These are phyloP conservation scores for Rhizopogon salebrosus DNA, from an alignment of 768 basidiomycete genomes.

Conservation along the genomic window DNA sequence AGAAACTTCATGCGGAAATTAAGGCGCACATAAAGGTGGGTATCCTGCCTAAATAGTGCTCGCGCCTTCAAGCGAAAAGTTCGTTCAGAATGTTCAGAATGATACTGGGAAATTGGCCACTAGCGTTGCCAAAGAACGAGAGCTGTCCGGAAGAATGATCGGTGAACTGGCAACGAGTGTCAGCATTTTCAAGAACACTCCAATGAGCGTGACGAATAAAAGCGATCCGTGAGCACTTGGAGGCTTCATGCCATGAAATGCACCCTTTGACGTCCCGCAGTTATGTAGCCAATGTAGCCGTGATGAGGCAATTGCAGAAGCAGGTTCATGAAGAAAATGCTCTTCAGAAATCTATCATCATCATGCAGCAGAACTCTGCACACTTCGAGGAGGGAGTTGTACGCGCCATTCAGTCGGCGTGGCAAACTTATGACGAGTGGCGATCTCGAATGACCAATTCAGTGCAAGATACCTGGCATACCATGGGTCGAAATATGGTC, in stretches of 20 bases:
- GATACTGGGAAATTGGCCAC: constrained; percentile 92
- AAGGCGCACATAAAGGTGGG: constrained; percentile 94
- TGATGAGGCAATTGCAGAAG: constrained; percentile 76
- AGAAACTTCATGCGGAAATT: constrained; percentile 92
- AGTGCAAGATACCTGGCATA: constrained; percentile 71
- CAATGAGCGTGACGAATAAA: constrained; percentile 74
- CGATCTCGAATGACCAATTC: constrained; percentile 70
- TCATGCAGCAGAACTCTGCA: constrained; percentile 96
- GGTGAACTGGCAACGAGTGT: constrained; percentile 84
- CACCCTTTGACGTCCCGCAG: constrained; percentile 23
- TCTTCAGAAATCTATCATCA: constrained; percentile 94
- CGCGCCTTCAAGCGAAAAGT: background rate
- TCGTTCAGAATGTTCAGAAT: constrained; percentile 78
- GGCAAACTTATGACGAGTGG: constrained; percentile 97
- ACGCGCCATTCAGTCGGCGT: constrained; percentile 90
- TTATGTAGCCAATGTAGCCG: constrained; percentile 65
- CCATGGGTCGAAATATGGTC: constrained; percentile 69
- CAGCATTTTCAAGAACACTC: constrained; percentile 92
- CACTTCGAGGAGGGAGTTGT: constrained; percentile 98
- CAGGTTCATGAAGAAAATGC: constrained; percentile 98
- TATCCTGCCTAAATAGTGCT: background rate
- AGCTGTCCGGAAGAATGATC: constrained; percentile 78
- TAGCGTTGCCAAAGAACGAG: constrained; percentile 88
- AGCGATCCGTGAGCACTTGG: constrained; percentile 68
- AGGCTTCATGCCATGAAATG: background rate